Conservation (phyloP, 192 early-diverging fungal genomes). For the Linnemannia schmuckeri region DNA sequence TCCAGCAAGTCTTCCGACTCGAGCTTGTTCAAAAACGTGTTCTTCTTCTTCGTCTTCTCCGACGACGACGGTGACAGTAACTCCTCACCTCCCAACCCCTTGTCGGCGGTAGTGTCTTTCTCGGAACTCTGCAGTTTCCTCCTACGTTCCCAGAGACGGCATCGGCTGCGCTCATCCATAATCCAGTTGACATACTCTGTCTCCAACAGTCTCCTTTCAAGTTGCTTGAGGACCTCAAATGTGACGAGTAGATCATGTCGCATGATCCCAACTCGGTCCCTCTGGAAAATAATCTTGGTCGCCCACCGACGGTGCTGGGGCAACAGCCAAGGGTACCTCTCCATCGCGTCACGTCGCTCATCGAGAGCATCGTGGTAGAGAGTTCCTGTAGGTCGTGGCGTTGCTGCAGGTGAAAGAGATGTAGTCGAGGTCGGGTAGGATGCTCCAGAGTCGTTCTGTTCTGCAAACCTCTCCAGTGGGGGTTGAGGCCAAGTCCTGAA, state of each 20-base stretch:
- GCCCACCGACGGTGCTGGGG: slow-evolving; percentile 61
- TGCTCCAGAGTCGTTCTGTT: background rate
- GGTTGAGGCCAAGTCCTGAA: slow-evolving; percentile 33
- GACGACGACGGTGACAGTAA: background rate
- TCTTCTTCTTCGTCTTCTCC: slow-evolving; percentile 1
- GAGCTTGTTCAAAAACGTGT: background rate
- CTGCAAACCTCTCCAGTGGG: slow-evolving; percentile 30
- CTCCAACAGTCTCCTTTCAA: slow-evolving; percentile 61
- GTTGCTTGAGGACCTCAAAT: slow-evolving; percentile 62
- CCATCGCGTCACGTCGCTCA: background rate
- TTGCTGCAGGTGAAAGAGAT: background rate
- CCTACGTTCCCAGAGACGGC: slow-evolving; percentile 45
- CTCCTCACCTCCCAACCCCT: background rate
- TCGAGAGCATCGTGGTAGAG: background rate
- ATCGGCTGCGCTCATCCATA: slow-evolving; percentile 59
- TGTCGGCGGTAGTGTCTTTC: background rate
- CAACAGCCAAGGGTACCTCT: slow-evolving; percentile 56
- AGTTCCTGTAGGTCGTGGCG: background rate
- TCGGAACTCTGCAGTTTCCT: background rate
- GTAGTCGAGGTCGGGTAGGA: background rate
- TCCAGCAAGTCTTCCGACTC: slow-evolving; percentile 9
- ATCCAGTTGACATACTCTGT: slow-evolving; percentile 70
- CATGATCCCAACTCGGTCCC: slow-evolving; percentile 62
- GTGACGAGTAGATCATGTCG: slow-evolving; percentile 63
- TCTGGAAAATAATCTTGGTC: slow-evolving; percentile 57